phyloP scores from a whole-genome alignment of 495 filamentous ascomycete genomes.

The Lentithecium fluviatile region DNA sequence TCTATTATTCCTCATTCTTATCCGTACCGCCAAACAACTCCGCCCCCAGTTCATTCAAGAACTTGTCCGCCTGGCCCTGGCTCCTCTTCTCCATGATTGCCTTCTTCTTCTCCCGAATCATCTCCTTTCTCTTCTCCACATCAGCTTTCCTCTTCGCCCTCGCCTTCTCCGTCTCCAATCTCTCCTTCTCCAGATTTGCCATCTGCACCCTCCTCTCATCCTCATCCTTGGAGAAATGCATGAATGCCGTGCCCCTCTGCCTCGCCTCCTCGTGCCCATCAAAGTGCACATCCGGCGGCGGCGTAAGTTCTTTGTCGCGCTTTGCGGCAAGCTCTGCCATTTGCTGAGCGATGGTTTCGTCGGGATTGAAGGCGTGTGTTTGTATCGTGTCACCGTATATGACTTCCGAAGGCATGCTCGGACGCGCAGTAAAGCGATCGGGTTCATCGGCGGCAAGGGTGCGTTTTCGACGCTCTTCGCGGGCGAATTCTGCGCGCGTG shows the following conservation, averaged over 20 bases:
- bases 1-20: too few species aligned
- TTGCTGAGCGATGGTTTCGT: slow-evolving; percentile 54
- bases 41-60: slow-evolving; percentile 24
- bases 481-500: slow-evolving; percentile 62
- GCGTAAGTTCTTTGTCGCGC: slow-evolving; percentile 71
- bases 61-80: slow-evolving; percentile 21
- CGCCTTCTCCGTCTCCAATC: slow-evolving; percentile 64
- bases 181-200: slow-evolving; percentile 63
- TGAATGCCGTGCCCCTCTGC: slow-evolving; percentile 87
- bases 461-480: slow-evolving; percentile 50
- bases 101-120: slow-evolving; percentile 53
- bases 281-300: slow-evolving; percentile 78
- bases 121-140: slow-evolving; percentile 56
- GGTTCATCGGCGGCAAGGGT: slow-evolving; percentile 50
- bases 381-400: slow-evolving; percentile 86
- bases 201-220: slow-evolving; percentile 68
- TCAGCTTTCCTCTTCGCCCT: slow-evolving; percentile 51
- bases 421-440: slow-evolving; percentile 55
- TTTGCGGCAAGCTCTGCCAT: slow-evolving; percentile 73
- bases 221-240: slow-evolving; percentile 73
- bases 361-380: slow-evolving; percentile 71
- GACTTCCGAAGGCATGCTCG: slow-evolving; percentile 63
- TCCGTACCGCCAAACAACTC: slow-evolving; percentile 26
- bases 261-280: slow-evolving; percentile 78
- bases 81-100: slow-evolving; percentile 52